These are phyloP conservation scores for Ceratocystis cacaofunesta DNA, from an alignment of 2,329 filamentous ascomycete species.

Conservation along the genomic window DNA sequence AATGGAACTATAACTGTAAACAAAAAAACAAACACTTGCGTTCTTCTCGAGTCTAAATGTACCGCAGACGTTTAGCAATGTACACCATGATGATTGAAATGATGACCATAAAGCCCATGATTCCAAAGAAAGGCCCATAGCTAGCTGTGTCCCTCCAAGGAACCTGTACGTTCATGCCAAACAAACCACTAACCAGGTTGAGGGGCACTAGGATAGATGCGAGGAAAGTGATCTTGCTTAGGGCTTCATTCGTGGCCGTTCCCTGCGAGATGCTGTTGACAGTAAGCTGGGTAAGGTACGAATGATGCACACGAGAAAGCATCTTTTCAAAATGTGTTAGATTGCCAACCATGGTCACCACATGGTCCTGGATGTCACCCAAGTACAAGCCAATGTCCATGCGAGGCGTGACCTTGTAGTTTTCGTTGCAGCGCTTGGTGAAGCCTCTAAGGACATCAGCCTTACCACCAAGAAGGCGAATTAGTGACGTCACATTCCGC, in stretches of 20 bases:
- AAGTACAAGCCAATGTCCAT: constrained; percentile 95
- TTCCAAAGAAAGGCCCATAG: constrained; percentile 41
- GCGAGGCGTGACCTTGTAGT: constrained; percentile 85
- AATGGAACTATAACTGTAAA: neutral
- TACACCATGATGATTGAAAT: constrained; percentile 35
- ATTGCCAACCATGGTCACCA: constrained; percentile 98
- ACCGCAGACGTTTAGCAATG: constrained; percentile 32
- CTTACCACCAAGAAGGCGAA: constrained; percentile 87
- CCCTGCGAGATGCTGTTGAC: constrained; percentile 84
- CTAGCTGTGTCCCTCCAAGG: constrained; percentile 42
- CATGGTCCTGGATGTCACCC: constrained; percentile 96
- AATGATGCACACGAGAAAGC: constrained; percentile 81
- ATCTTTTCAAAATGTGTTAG: constrained; percentile 95
- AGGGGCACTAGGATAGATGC: constrained; percentile 93
- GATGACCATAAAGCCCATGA: constrained; percentile 36
- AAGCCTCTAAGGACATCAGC: constrained; percentile 97
- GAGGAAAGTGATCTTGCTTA: constrained; percentile 89
- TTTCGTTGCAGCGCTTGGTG: constrained; percentile 96
- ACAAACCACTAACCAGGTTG: constrained; percentile 76
- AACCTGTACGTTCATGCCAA: constrained; percentile 75
- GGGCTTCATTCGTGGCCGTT: constrained; percentile 71
- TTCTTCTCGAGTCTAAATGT: constrained; percentile 27
- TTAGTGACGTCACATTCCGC: constrained; percentile 86
- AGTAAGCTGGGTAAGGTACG: constrained; percentile 87
- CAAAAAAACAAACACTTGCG: neutral